Evolutionary conservation across 2,329 filamentous ascomycete genomes (phyloP), one percentile per base, ranked within the genome.

Genomic region (Knoxdaviesia capensis): DNA sequence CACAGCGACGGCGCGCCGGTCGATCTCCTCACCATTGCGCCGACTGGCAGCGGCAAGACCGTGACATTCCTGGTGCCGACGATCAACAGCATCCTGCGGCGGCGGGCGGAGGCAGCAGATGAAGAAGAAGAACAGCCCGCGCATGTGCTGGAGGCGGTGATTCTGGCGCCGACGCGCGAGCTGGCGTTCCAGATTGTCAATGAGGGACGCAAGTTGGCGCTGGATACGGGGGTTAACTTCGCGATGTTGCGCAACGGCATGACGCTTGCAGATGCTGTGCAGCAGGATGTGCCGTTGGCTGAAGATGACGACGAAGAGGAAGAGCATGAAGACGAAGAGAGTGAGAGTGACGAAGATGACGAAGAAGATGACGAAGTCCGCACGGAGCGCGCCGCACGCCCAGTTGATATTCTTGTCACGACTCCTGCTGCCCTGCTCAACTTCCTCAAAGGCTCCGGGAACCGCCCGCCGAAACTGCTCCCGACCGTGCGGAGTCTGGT

Each of bases 21-120:
- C 4, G 79, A 98, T 62, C 74, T 98, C 35, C 59, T 98, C 47
- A 83, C 84, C 0, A 77, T 96, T 37, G 90, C 90, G 3, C 90
- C 90, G 1, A 98, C 90, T 0, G 90, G 90, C 29, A 96, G 88
- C 56, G 90, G 90, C 38, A 98, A 98, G 65, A 98, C 90, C 0
- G 65, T 98, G 48, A 85, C 86, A 11, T 98, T 94, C 53, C 60
- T 96, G 51, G 81, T 98, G 36, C 87, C 88, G 0, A 69, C 86
- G 3, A 76, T 98, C 50, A 80, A 93, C 53, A 70, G 73, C 38
- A 76, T 93, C 36, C 64, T 83, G 49, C 65, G 69, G 46, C 61
- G 70, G 42, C 61, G 69, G 36, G 63, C 68, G 1, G 60, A 65
- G 35, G 59, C 66, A 37, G 20, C 35, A 33, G 33, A 54, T 34